A percentile compares a stretch with the other conserved stretches of the same genome.
Conservation (phyloP, 2,329 filamentous ascomycete species). For the Ophiocordyceps camponoti-floridani region DNA sequence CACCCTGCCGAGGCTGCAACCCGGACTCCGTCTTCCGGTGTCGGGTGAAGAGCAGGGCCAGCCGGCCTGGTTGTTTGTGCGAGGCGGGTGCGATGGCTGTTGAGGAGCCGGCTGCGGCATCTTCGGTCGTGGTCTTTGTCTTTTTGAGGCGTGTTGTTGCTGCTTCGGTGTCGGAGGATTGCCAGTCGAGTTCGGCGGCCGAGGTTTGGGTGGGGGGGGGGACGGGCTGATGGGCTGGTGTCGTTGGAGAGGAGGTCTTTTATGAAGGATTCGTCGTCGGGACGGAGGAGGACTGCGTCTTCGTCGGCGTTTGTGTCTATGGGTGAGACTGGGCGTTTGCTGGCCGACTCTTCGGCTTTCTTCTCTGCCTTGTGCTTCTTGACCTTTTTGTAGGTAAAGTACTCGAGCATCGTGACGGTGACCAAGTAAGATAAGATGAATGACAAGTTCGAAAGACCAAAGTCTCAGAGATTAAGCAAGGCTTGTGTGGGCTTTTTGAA, state of each 20-base stretch:
- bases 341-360: constrained; percentile 5
- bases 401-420: constrained; percentile 36
- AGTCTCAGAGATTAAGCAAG: neutral
- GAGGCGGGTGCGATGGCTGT: constrained; percentile 7
- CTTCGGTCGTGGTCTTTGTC: constrained; percentile 1
- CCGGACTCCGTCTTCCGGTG: constrained; percentile 21
- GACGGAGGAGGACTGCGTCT: constrained; percentile 28
- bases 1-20: constrained; percentile 13
- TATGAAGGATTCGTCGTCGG: constrained; percentile 41
- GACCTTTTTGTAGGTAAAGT: constrained; percentile 42
- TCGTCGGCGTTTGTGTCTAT: constrained; percentile 1
- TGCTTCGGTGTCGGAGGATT: constrained; percentile 15
- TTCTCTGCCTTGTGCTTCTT: constrained; percentile 41
- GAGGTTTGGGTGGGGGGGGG: constrained; percentile 35
- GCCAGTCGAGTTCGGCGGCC: constrained; percentile 29
- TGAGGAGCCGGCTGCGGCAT: constrained; percentile 4
- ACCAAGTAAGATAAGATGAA: neutral
- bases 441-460: neutral
- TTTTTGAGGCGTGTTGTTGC: constrained; percentile 8
- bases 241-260: constrained; percentile 28
- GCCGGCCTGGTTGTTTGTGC: constrained; percentile 18
- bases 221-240: constrained; percentile 28
- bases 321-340: constrained; percentile 4
- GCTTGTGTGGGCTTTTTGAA: neutral
- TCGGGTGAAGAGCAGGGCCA: constrained; percentile 18